These are phyloP conservation scores for Lepraria neglecta DNA, from an alignment of 495 filamentous ascomycete species.

Conservation along the genomic window DNA sequence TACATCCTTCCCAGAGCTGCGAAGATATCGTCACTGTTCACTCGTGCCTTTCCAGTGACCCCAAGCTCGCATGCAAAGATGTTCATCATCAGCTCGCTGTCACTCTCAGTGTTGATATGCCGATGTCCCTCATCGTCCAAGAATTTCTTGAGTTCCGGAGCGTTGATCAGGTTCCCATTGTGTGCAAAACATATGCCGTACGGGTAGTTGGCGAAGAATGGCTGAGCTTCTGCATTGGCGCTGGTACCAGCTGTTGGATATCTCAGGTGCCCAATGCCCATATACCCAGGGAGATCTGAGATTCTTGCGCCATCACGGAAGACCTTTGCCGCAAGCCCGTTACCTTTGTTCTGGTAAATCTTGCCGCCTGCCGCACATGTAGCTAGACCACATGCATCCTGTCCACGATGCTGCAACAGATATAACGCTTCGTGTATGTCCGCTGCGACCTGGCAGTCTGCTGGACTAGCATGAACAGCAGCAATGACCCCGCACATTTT, in stretches of 20 bases:
- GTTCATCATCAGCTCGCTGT: slow-evolving; percentile 93
- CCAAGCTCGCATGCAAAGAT: slow-evolving; percentile 91
- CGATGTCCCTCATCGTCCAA: slow-evolving; percentile 85
- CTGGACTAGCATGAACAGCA: slow-evolving; percentile 65
- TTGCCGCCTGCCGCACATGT: slow-evolving; percentile 72
- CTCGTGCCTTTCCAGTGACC: slow-evolving; percentile 92
- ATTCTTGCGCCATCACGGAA: slow-evolving; percentile 68
- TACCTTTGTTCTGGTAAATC: slow-evolving; percentile 86
- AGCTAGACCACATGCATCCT: slow-evolving; percentile 80
- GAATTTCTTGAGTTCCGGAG: slow-evolving; percentile 66
- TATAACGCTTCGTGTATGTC: slow-evolving; percentile 88
- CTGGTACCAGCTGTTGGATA: slow-evolving; percentile 89
- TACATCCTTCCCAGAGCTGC: slow-evolving; percentile 69
- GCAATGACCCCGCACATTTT: slow-evolving; percentile 83
- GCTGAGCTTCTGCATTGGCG: slow-evolving; percentile 73
- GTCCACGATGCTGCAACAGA: slow-evolving; percentile 64
- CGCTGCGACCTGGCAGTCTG: slow-evolving; percentile 57
- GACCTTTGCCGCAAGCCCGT: slow-evolving; percentile 84
- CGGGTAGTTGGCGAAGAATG: slow-evolving; percentile 94
- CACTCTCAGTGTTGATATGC: slow-evolving; percentile 95
- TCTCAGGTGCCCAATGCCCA: slow-evolving; percentile 83
- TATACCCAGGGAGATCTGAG: slow-evolving; percentile 73
- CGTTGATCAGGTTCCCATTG: slow-evolving; percentile 95
- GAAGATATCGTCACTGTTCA: slow-evolving; percentile 88
- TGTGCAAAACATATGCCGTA: slow-evolving; percentile 60